Evolutionary conservation across 108 stramenopile genomes (phyloP).

Genomic region (Nannochloropsis gaditana): DNA sequence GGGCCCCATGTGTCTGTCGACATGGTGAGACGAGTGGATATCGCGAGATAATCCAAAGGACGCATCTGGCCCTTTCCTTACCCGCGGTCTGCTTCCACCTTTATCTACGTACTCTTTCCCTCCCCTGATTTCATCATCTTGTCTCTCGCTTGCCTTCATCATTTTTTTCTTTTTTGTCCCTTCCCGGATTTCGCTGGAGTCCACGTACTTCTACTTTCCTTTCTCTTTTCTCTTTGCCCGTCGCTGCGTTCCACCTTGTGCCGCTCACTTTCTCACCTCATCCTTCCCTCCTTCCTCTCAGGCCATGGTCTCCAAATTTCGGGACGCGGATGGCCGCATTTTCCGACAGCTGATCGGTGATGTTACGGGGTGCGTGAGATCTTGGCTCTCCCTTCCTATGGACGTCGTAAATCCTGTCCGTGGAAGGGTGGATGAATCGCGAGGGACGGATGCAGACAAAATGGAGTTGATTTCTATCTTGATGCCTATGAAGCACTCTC

Average conservation of each 20-base stretch:
- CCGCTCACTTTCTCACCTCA: neutral
- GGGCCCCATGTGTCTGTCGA: neutral
- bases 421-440: neutral
- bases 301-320: neutral
- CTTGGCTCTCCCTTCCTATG: neutral
- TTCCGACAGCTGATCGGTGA: slow-evolving; percentile 87
- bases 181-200: neutral
- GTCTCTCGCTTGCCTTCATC: too few species aligned
- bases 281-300: neutral
- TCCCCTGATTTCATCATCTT: too few species aligned
- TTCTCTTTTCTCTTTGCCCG: neutral
- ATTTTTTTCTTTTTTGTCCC: neutral
- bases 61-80: neutral
- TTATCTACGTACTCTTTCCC: neutral
- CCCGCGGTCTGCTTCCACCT: neutral
- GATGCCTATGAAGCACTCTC: neutral
- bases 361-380: slow-evolving; percentile 72
- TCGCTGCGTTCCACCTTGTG: neutral
- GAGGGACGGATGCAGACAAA: neutral
- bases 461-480: neutral
- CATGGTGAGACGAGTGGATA: neutral
- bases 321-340: neutral
- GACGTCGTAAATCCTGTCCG: too few species aligned
- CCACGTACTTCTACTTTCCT: neutral
- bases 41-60: neutral